A percentile compares a stretch with the other conserved stretches of the same genome.
phyloP scores from a whole-genome alignment of 306 rosid species.

The Herpetospermum pedunculosum region DNA sequence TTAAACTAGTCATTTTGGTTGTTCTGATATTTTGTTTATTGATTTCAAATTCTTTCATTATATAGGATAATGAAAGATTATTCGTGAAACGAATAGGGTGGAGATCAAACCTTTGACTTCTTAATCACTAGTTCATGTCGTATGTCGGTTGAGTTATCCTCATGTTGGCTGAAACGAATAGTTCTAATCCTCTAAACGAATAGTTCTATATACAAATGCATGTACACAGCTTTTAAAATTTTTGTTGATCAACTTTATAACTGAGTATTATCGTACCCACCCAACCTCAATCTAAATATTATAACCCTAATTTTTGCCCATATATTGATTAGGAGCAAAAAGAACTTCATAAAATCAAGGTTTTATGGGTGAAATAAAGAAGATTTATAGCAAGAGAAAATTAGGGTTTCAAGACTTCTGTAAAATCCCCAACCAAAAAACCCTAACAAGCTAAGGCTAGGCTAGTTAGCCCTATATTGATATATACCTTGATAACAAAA shows the following conservation, averaged over 20 bases:
- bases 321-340: background rate
- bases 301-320: background rate
- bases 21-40: background rate
- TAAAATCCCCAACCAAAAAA: background rate
- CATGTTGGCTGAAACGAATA: too few species aligned
- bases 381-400: background rate
- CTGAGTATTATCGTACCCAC: background rate
- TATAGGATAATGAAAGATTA: too few species aligned
- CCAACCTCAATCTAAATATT: background rate
- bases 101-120: too few species aligned
- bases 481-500: slow-evolving; percentile 67
- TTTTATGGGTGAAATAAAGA: background rate
- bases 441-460: background rate
- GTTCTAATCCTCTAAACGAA: too few species aligned
- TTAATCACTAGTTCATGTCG: too few species aligned
- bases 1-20: background rate
- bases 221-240: background rate
- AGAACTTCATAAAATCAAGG: too few species aligned
- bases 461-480: background rate
- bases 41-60: background rate
- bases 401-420: background rate
- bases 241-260: background rate
- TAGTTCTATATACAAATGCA: background rate
- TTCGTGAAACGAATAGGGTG: too few species aligned
- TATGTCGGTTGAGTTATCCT: too few species aligned